Base-by-base conservation (phyloP, 1,284 basidiomycete species). In the Marasmius fiardii region DNA sequence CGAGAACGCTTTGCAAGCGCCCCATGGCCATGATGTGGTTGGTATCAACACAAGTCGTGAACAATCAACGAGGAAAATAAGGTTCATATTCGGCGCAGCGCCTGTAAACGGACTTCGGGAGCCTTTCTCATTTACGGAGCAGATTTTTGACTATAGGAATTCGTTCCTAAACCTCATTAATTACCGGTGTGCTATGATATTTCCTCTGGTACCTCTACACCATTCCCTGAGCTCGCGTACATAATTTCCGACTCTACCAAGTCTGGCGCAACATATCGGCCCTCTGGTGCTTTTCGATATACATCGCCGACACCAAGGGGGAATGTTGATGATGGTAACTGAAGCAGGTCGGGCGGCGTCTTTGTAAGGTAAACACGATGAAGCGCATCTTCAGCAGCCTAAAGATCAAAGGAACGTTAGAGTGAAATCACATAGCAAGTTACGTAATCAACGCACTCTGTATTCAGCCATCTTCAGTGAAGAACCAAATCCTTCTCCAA, bases 391-490 rank as follows among this genome's bases (percentile, higher is more conserved):
- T 94, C 92, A 3, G 92, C 92, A 20, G 92, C 91, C 88, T 91
- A 61, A 8, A 52, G 14, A n/a, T 14, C 3, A 14, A 14, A 49
- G 26, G 16, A 33, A n/a, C n/a, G 14, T 4, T 8, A 26, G 34
- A 39, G 34, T 12, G 24, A 44, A 35, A 31, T 24, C 28, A 49
- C 11, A 23, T 26, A 16, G 52, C 11, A 51, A 44, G 33, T 26
- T 39, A 33, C 18, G n/a, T n/a, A n/a, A n/a, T n/a, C n/a, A n/a
- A 72, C 84, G 60, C 68, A 93, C 95, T 57, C 97, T 79, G 73
- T 86, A 97, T 72, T 98, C 93, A 16, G 95, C 95, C 96, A 99
- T 99, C 67, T 85, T 86, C 56, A 98, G 76, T 16, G 92, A 94
- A 63, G 86, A 92, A 48, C 97, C 97, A 67, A 94, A 94, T 7